Evolutionary conservation across 345 rosid genomes (phyloP), one percentile per base, ranked within the genome.

Genomic region (Dimocarpus longan): DNA sequence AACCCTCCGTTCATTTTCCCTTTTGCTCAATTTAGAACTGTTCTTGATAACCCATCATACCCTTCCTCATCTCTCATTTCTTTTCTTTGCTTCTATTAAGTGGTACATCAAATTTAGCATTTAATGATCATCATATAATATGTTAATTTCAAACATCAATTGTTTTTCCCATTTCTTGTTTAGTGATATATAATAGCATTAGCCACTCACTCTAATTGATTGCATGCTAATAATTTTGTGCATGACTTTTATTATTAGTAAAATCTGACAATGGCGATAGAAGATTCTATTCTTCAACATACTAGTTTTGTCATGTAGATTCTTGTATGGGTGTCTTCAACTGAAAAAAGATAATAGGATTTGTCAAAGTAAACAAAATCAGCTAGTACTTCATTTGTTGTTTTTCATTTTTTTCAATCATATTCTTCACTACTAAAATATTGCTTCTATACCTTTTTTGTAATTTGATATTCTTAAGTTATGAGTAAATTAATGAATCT

Each of bases 251-350:
- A 5, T 2, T 56, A 28, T 26, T 1, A 52, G 67, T 37, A 74
- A 62, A 21, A 15, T 6, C 65, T 62, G 68, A 24, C 57, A 74
- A 42, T 74, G 57, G 22, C 59, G 62, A 62, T 74, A 74, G 68
- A 74, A 74, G 57, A 74, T 74, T 62, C 59, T 43, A 22, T 62
- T 74, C 68, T 74, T 74, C 28, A 42, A 2, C 46, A 24, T 24
- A 40, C 22, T 9, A 42, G 43, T 62, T 63, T 40, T 62, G 42
- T 24, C 28, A 2, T 56, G 5, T 19, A 39, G 39, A 73, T 40
- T 57, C 67, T 1, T 42, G 19, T 12, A 5, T 73, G 28, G 8
- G 7, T 21, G 11, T 59, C 37, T 19, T 70, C 11, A 43, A 10
- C 71, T 39, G 9, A 11, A 32, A 12, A 67, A 15, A 40, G 4